phyloP scores from a whole-genome alignment of 768 basidiomycete genomes.

The Boletus insuetus region DNA sequence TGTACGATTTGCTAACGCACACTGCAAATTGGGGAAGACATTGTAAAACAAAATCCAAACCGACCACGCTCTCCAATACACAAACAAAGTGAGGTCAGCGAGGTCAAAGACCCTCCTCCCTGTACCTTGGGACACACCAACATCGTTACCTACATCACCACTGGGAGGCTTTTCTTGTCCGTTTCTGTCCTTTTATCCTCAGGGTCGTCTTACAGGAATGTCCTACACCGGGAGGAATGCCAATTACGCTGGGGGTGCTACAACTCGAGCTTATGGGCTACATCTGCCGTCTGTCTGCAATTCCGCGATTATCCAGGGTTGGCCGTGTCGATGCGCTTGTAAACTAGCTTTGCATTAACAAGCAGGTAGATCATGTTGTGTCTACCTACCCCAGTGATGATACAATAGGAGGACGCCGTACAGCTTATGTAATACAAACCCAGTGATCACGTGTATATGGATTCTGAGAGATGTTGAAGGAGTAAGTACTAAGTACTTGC shows the following conservation, averaged over 20 bases:
- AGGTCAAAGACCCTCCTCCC: neutral
- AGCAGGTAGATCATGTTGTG: neutral
- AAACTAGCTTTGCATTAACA: neutral
- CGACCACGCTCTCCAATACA: conserved; percentile 41
- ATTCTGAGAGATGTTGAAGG: no score
- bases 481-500: neutral
- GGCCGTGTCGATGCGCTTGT: neutral
- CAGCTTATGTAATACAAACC: conserved; percentile 16
- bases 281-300: neutral
- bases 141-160: neutral
- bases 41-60: conserved; percentile 66
- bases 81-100: conserved; percentile 32
- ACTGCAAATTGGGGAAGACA: conserved; percentile 74
- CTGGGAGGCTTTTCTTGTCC: neutral
- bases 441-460: neutral
- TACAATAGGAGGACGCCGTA: neutral
- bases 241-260: neutral
- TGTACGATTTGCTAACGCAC: conserved; percentile 60
- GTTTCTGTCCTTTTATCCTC: neutral
- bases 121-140: neutral
- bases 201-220: neutral
- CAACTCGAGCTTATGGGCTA: neutral
- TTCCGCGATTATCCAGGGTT: neutral
- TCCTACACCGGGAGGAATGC: neutral
- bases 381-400: neutral